Base-by-base conservation (phyloP, 225 moss, liverwort and hornwort genomes). In the Polytrichum commune region DNA sequence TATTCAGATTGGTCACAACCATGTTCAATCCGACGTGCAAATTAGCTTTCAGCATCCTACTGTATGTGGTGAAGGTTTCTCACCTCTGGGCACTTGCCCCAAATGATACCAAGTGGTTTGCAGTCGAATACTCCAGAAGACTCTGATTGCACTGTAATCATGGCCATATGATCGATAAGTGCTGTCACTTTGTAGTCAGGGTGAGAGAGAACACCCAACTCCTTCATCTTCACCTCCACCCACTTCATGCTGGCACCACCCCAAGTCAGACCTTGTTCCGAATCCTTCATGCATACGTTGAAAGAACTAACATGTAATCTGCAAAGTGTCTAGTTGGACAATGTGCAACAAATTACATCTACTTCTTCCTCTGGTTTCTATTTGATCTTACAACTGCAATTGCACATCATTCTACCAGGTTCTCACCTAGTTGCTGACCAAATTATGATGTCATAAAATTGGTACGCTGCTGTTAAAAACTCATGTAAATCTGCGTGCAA, bases 161-260 rank as follows among this genome's bases (percentile, higher is more conserved):
- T 94, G 68, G 97, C 97, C 72, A 98, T 73, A 70, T 86, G 82
- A 60, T 86, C 85, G 20, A 98, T 78, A 68, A 98, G 87, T 61
- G 97, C 97, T 69, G 95, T 94, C 9, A 98, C 88, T 82, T 95
- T 98, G 80, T 93, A 98, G 73, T 90, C 78, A 22, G 92, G 88
- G 72, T 95, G 88, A 77, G 78, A 88, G 10, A 98, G 95, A 33
- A 98, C 94, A 62, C 95, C 97, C 67, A 98, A 84, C 83, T 98
- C 94, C 84, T 93, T 98, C 97, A 98, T 98, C 82, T 95, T 98
- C 81, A 95, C 89, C 86, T 95, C 95, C 69, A 98, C 95, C 98
- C 98, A 95, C 84, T 91, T 98, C 95, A 98, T 93, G 76, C 98
- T 97, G 90, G 61, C 73, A 86, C 73, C 64, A 77, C 66, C 75